phyloP scores from a whole-genome alignment of 331 rosid genomes.

The Rosa hybrid region DNA sequence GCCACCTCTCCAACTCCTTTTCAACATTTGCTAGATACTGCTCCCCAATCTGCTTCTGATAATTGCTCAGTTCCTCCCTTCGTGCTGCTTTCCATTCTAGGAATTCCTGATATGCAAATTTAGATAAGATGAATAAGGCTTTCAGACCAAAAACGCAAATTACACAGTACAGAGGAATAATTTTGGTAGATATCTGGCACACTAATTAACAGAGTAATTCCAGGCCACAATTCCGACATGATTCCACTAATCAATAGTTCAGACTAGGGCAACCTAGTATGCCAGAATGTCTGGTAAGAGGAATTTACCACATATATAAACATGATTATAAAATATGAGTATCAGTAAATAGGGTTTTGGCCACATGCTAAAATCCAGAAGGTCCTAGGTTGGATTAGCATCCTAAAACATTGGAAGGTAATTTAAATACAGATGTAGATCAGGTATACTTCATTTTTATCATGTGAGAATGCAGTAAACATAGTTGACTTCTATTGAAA shows the following conservation, averaged over 20 bases:
- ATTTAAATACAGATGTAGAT: neutral
- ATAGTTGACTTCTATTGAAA: neutral
- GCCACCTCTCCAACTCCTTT: slow-evolving; percentile 96
- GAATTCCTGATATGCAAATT: slow-evolving; percentile 57
- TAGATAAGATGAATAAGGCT: neutral
- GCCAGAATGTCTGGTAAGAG: neutral
- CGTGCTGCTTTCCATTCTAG: slow-evolving; percentile 82
- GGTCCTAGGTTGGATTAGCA: neutral
- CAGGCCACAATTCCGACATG: neutral
- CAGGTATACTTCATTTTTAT: neutral
- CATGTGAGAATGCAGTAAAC: neutral
- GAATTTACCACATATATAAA: neutral
- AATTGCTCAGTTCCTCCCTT: slow-evolving; percentile 81
- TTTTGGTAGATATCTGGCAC: neutral
- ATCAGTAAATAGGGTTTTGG: neutral
- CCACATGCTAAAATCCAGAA: neutral
- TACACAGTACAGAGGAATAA: neutral
- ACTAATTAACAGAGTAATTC: neutral
- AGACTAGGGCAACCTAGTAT: neutral
- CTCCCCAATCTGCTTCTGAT: slow-evolving; percentile 87
- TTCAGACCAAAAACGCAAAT: neutral
- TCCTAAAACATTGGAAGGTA: too few species aligned
- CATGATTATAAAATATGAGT: neutral
- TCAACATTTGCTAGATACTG: slow-evolving; percentile 85
- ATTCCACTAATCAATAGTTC: neutral